These are phyloP conservation scores for Phragmites australis DNA, from an alignment of 176 grass and related monocot species.

Conservation along the genomic window DNA sequence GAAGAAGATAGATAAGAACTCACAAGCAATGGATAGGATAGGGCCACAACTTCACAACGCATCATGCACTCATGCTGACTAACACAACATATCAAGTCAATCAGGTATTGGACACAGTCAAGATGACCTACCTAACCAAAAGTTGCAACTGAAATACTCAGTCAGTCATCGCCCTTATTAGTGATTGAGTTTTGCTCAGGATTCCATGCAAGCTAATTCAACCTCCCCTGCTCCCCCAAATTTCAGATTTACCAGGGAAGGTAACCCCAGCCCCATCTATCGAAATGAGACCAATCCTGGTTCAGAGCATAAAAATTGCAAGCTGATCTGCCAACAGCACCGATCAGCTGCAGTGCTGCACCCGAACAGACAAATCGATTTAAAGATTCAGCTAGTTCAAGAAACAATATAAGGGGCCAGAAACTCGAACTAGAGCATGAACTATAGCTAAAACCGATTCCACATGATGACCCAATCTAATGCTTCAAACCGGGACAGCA, in stretches of 20 bases:
- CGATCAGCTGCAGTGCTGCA: neutral
- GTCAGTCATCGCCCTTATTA: no score
- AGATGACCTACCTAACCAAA: neutral
- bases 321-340: neutral
- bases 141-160: neutral
- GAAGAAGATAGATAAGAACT: neutral
- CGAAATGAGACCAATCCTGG: neutral
- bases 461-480: neutral
- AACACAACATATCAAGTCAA: neutral
- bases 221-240: neutral
- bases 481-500: neutral
- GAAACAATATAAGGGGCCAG: neutral
- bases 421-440: neutral
- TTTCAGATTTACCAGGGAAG: neutral
- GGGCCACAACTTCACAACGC: neutral
- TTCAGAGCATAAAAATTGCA: neutral
- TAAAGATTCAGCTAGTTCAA: neutral
- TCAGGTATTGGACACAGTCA: neutral
- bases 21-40: neutral
- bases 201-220: neutral
- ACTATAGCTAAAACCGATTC: neutral
- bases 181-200: neutral
- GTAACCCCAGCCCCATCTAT: neutral
- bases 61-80: neutral
- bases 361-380: neutral